phyloP scores from a whole-genome alignment of 2,329 filamentous ascomycete species.

The Fusarium drepaniforme region DNA sequence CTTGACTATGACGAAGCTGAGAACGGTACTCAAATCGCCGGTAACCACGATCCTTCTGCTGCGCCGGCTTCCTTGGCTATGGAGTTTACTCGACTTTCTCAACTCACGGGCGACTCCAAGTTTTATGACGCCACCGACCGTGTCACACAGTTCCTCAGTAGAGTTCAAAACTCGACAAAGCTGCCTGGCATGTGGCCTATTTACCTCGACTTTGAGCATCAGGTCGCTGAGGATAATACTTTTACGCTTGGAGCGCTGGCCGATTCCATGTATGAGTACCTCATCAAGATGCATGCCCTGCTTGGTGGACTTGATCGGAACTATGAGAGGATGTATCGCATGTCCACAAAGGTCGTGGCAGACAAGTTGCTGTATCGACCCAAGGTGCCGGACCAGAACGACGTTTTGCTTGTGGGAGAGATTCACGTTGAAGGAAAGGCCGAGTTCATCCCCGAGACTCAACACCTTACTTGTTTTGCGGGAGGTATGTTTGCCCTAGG shows the following conservation, averaged over 20 bases:
- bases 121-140: constrained; percentile 84
- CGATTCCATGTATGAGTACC: constrained; percentile 72
- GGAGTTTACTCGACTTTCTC: constrained; percentile 81
- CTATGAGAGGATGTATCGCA: constrained; percentile 76
- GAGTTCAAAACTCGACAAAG: constrained; percentile 75
- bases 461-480: constrained; percentile 75
- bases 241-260: constrained; percentile 67
- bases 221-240: constrained; percentile 60
- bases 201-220: constrained; percentile 68
- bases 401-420: constrained; percentile 65
- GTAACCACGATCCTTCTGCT: constrained; percentile 62
- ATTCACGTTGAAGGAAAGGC: constrained; percentile 42
- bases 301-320: constrained; percentile 71
- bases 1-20: constrained; percentile 58
- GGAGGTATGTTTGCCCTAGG: constrained; percentile 77
- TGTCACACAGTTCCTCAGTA: constrained; percentile 77
- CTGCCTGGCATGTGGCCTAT: constrained; percentile 84
- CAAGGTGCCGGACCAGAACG: constrained; percentile 69
- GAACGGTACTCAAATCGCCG: constrained; percentile 60
- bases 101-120: constrained; percentile 77
- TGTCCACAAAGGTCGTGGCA: constrained; percentile 71
- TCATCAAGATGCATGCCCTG: constrained; percentile 73
- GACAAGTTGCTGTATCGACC: constrained; percentile 78
- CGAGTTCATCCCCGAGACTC: constrained; percentile 46
- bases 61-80: constrained; percentile 75